phyloP scores from a whole-genome alignment of 2,329 filamentous ascomycete species.

The Decorospora gaudefroyi region DNA sequence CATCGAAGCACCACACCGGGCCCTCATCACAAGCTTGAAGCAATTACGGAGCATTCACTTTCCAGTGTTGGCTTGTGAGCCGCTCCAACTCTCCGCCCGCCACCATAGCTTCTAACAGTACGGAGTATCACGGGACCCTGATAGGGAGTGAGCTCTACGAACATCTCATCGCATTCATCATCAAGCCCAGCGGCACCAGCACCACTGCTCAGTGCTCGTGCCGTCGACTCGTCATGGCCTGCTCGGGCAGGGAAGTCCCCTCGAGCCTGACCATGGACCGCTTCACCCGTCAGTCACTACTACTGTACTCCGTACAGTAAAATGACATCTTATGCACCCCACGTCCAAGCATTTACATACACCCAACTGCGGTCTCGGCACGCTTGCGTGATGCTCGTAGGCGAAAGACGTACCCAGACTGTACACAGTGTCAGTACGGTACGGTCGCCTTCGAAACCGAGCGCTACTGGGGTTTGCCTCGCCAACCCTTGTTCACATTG shows the following conservation, averaged over 20 bases:
- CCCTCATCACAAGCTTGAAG: constrained; percentile 16
- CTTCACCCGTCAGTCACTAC: no score
- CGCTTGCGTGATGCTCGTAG: constrained; percentile 40
- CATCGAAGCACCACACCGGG: constrained; percentile 30
- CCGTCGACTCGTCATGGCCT: no score
- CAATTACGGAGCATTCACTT: no score
- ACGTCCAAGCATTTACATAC: constrained; percentile 30
- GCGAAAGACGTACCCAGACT: constrained; percentile 10
- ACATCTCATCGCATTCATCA: constrained; percentile 6
- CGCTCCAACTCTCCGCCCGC: no score
- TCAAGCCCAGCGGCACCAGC: constrained; percentile 18
- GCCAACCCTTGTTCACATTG: constrained; percentile 37
- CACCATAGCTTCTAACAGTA: no score
- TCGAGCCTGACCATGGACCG: no score
- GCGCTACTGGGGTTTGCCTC: constrained; percentile 22
- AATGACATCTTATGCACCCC: constrained; percentile 35
- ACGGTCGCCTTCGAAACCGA: constrained; percentile 24
- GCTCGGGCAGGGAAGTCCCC: no score
- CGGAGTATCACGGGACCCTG: no score
- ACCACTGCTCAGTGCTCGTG: constrained; percentile 4
- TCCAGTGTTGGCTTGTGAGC: no score
- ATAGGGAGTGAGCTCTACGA: no score
- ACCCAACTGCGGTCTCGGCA: constrained; percentile 31
- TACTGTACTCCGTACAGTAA: constrained; percentile 18
- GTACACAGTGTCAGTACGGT: no score